A percentile compares a stretch with the other conserved stretches of the same genome.
Conservation (phyloP, 495 filamentous ascomycete genomes). For the Neurospora africana region DNA sequence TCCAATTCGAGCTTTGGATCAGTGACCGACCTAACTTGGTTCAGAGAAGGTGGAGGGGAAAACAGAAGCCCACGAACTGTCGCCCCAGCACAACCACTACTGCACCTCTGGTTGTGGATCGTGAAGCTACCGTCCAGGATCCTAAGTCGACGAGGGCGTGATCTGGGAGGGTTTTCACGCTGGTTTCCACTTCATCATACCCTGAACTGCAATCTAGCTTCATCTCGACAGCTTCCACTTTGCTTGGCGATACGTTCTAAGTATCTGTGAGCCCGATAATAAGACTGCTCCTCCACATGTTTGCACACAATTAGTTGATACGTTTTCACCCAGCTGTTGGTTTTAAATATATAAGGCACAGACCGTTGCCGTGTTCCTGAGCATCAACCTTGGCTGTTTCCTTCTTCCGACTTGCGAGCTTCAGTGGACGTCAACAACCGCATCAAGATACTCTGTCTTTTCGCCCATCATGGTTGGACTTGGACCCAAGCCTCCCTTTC, state of each 20-base stretch:
- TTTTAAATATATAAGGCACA: background rate
- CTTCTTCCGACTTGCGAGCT: background rate
- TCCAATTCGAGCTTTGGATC: background rate
- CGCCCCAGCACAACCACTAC: background rate
- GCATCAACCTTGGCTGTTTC: background rate
- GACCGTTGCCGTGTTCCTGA: background rate
- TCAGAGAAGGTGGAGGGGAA: background rate
- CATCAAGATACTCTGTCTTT: background rate
- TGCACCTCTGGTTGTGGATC: background rate
- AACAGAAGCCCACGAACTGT: background rate
- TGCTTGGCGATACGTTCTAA: background rate
- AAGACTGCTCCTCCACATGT: background rate
- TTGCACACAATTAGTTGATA: background rate
- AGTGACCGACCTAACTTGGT: background rate
- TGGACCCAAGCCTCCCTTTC: conserved; percentile 60
- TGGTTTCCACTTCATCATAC: background rate
- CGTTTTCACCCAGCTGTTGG: background rate
- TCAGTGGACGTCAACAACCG: background rate
- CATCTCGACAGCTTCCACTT: background rate
- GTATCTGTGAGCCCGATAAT: background rate
- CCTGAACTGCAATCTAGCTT: background rate
- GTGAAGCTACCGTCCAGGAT: background rate
- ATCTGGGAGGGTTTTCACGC: background rate
- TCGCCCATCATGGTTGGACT: conserved; percentile 59
- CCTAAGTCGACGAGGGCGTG: background rate